Evolutionary conservation across 2,329 filamentous ascomycete species (phyloP).

Genomic region (Aspergillus jensenii): DNA sequence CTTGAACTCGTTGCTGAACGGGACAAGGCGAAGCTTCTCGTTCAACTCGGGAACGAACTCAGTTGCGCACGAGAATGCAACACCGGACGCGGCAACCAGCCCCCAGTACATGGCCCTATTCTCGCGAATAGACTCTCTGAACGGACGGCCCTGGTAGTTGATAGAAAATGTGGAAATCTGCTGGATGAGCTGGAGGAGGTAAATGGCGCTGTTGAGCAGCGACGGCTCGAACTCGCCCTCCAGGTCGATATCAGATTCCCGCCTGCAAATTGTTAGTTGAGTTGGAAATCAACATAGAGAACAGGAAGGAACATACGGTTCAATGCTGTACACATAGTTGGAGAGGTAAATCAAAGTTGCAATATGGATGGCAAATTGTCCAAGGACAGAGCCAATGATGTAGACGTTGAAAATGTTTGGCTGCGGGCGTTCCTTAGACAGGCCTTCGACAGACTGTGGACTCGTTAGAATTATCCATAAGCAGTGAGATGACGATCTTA

Average conservation of each 20-base stretch:
- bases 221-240: constrained; percentile 94
- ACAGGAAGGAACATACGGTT: constrained; percentile 64
- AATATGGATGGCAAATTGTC: constrained; percentile 96
- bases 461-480: constrained; percentile 13
- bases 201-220: constrained; percentile 93
- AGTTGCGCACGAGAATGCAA: constrained; percentile 91
- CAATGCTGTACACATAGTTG: constrained; percentile 78
- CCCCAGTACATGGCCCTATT: constrained; percentile 99
- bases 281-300: constrained; percentile 16
- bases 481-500: constrained; percentile 32
- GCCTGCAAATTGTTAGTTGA: constrained; percentile 42
- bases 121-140: constrained; percentile 92
- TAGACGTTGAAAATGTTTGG: constrained; percentile 99
- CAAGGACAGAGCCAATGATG: constrained; percentile 95
- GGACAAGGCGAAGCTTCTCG: constrained; percentile 85
- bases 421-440: constrained; percentile 96
- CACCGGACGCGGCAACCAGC: constrained; percentile 81
- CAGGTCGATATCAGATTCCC: constrained; percentile 70
- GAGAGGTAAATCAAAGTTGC: constrained; percentile 92
- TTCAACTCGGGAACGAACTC: constrained; percentile 97
- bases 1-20: constrained; percentile 88
- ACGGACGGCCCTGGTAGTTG: constrained; percentile 98
- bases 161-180: constrained; percentile 99
- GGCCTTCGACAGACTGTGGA: constrained; percentile 74
- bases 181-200: constrained; percentile 95